phyloP scores from a whole-genome alignment of 805 yeast genomes.

The Spathaspora arborariae region DNA sequence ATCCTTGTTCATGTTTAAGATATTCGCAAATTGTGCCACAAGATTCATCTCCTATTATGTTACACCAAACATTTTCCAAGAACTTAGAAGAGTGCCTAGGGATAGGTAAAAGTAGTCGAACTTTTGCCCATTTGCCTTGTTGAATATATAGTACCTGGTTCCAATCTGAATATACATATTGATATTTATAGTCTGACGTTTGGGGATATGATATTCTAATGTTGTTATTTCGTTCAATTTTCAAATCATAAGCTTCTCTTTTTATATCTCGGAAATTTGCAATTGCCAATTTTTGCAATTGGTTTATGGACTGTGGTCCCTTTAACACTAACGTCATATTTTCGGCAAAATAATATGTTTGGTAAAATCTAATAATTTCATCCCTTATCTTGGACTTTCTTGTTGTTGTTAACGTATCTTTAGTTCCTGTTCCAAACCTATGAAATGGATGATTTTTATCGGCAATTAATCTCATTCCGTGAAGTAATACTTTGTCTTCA shows the following conservation, averaged over 20 bases:
- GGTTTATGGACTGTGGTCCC: slow-evolving; percentile 64
- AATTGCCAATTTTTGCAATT: slow-evolving; percentile 49
- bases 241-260: not conserved
- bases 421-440: slow-evolving; percentile 64
- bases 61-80: slow-evolving; percentile 47
- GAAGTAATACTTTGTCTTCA: slow-evolving; percentile 48
- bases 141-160: slow-evolving; percentile 35
- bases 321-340: slow-evolving; percentile 57
- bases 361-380: slow-evolving; percentile 37
- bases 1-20: slow-evolving; percentile 28
- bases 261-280: slow-evolving; percentile 37
- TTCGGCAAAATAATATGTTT: slow-evolving; percentile 38
- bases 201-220: not conserved
- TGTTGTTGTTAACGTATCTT: slow-evolving; percentile 42
- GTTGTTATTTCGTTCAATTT: not conserved
- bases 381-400: slow-evolving; percentile 30
- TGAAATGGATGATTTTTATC: slow-evolving; percentile 48
- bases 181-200: not conserved
- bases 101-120: slow-evolving; percentile 49
- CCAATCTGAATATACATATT: not conserved
- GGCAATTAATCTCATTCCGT: slow-evolving; percentile 54
- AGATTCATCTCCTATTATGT: slow-evolving; percentile 62
- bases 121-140: slow-evolving; percentile 25
- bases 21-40: slow-evolving; percentile 43
- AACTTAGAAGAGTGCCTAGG: slow-evolving; percentile 9